Base-by-base conservation (phyloP, 495 filamentous ascomycete genomes). In the Penicillium dipodomyicola region DNA sequence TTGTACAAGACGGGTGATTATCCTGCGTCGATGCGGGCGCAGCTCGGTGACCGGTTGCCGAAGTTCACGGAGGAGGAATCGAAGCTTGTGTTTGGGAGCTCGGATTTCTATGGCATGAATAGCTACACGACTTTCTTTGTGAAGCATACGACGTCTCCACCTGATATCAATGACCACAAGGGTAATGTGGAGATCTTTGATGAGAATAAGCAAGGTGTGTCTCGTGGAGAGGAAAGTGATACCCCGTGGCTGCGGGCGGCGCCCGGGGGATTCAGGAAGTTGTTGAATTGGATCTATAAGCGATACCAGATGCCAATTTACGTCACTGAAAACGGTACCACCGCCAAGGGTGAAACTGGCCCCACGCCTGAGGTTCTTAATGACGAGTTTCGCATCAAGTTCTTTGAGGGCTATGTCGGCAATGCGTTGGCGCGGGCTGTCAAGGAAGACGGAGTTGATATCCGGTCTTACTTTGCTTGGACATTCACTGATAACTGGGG, bases 21-120 rank as follows among this genome's bases (percentile, higher is more conserved):
- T 59, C 78, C 78, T 5, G 72, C 59, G 7, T 74, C 72, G 19
- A 80, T 80, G 78, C 68, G 74, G 17, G 65, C 68, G 27, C 77
- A 80, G 56, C 70, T 78, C n/a, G 78, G 77, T 7, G 73, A 77
- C 51, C 70, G 77, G 4, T 64, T 79, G 17, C 77, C 77, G 12
- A 63, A 57, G 15, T 79, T 77, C 48, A 79, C 74, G 4, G 57
- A 65, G 1, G 73, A 75, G 22, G 75, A 80, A 49, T 64, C 65
- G 1, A 55, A 64, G 52, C 67, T 80, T 35, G 69, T 81, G 6
- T 65, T 73, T 12, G 77, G 75, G 12, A 76, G 72, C 40, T 76
- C 73, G 5, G 78, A 79, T 52, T 80, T 80, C 55, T 80, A 80
- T 61, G 77, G 76, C 8, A 80, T 80, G 77, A 80, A 79, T 60